Base-by-base conservation (phyloP, 75 land plant species). In the Selaginella moellendorffii region DNA sequence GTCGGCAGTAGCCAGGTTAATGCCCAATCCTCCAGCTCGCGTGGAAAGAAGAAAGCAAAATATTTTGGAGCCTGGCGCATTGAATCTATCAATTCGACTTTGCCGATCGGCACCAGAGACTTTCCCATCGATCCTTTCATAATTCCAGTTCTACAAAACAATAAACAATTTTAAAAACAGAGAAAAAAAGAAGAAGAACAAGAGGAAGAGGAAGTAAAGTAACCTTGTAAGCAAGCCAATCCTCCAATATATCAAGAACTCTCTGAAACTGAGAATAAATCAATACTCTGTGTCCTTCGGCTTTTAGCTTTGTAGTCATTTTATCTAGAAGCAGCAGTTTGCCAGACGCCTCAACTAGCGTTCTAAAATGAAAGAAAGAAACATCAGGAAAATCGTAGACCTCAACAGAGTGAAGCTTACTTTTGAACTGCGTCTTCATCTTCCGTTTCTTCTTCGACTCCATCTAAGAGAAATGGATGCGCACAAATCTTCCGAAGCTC, bases 1-100 rank as follows among this genome's bases (percentile, higher is more conserved):
- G 60, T 93, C 98, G 21, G 98, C 98, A 53, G 98, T 88, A 30
- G 98, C 96, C 53, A 93, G 80, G 67, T 93, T 93, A 30, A 93
- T 89, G 24, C 98, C 98, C 72, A 93, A 67, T 53, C 97, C 97
- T 10, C 98, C 98, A 73, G 98, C 98, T 73, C 96, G 80, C 26
- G 98, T 93, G 67, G 98, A 93, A 28, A 93, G 82, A 28, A 93
- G 61, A 74, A 93, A 93, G 65, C 98, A 93, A 73, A 93, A 93
- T 75, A 79, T 82, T 19, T 84, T 78, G 28, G 98, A 93, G 67
- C 83, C 85, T 19, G 88, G 85, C n/a, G 98, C 87, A 83, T 93
- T 93, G 58, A 88, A 93, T 14, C 98, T 80, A 61, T 93, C 98
- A 26, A 93, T 93, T 1, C 98, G 84, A 52, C 88, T 82, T 66